Evolutionary conservation across 2,329 filamentous ascomycete species (phyloP).

Genomic region (Akanthomyces uredinophilus): DNA sequence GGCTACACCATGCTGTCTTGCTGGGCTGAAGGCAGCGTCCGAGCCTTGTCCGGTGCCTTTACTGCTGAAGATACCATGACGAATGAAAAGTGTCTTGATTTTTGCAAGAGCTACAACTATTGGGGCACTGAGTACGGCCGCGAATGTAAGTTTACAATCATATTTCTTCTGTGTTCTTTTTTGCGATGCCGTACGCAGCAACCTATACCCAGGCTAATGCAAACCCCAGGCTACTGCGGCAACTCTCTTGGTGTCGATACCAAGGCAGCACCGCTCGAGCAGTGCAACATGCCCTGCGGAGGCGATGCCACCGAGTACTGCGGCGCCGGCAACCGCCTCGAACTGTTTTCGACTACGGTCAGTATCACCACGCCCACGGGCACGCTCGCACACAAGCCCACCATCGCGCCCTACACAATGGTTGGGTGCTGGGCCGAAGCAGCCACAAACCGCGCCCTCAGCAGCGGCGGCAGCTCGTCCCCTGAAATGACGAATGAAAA

Average conservation of each 20-base stretch:
- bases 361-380: conserved; percentile 24
- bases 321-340: conserved; percentile 38
- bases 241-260: conserved; percentile 32
- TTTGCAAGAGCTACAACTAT: conserved; percentile 42
- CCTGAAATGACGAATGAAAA: conserved; percentile 30
- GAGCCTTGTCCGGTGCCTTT: conserved; percentile 38
- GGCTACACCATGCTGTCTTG: conserved; percentile 43
- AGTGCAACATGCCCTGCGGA: conserved; percentile 37
- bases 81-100: conserved; percentile 40
- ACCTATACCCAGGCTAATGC: not conserved
- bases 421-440: conserved; percentile 39
- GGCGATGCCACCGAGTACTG: conserved; percentile 38
- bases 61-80: conserved; percentile 46
- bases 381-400: conserved; percentile 25
- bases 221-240: conserved; percentile 40
- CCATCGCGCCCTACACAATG: conserved; percentile 27
- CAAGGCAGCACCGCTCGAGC: conserved; percentile 23
- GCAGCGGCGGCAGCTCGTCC: conserved; percentile 21
- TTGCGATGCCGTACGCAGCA: too few relatives aligned
- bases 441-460: conserved; percentile 30
- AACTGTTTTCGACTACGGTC: conserved; percentile 38
- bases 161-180: too few relatives aligned
- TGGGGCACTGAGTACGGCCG: conserved; percentile 49
- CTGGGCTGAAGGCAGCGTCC: conserved; percentile 40
- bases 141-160: conserved; percentile 35